Evolutionary conservation across 2,329 filamentous ascomycete species (phyloP), one percentile per base, ranked within the genome.

Genomic region (Pyrenochaeta sp.): DNA sequence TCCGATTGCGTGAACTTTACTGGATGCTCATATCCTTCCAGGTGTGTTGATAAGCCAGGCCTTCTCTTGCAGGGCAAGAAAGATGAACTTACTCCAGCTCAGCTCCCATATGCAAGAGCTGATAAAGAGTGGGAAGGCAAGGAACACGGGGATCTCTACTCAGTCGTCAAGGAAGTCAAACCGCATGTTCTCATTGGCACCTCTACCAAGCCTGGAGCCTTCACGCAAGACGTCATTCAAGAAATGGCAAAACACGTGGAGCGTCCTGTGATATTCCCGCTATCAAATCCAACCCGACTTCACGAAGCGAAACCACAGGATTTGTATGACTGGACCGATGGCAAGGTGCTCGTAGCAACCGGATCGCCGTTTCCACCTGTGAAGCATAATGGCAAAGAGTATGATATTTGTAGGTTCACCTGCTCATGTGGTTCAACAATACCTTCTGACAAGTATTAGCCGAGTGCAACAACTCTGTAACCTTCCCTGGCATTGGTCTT

Each of bases 391-490:
- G 85, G 85, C 0, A 79, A 78, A 42, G 80, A 82, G 66, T 83
- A 84, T 53, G 84, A 87, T 42, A 82, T 88, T 19, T 81, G 83
- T 84, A 71, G 69, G 78, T 72, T 9, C 60, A 84, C 56, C 12
- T 12, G 36, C 13, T 48, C 12, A 34, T n/a, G 45, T 2, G 5
- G 8, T 8, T 24, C 6, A 40, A 15, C 9, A 39, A 15, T 30
- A 4, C 12, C 5, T 40, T 25, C 59, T 71, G 42, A 67, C 44
- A n/a, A 13, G 15, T 4, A 24, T 10, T 85, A 71, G 91, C 91
- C 25, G 92, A 96, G 77, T 96, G 93, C 79, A 96, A 96, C 79
- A 96, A 96, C 78, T 90, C 88, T 0, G 91, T 91, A 34, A 90
- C 90, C 15, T 96, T 96, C 76, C 92, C 92, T 0, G 92, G 92